Evolutionary conservation across 2,329 filamentous ascomycete species (phyloP).

Genomic region (Ceratocystis cubensis): DNA sequence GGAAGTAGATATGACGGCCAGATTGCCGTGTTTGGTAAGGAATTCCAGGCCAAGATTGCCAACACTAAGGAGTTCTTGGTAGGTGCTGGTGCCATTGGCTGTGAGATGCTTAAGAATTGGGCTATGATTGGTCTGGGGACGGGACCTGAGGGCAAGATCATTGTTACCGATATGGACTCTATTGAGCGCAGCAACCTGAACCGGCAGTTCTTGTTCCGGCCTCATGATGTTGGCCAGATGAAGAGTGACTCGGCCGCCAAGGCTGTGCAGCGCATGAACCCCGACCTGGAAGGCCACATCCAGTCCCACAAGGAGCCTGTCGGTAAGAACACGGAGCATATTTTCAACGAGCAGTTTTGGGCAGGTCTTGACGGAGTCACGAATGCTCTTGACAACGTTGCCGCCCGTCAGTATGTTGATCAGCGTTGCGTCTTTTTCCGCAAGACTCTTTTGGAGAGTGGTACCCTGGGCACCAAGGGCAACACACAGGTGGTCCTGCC

Average conservation of each 20-base stretch:
- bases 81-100: constrained; percentile 91
- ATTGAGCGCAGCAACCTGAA: constrained; percentile 99
- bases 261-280: constrained; percentile 92
- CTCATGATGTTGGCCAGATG: constrained; percentile 84
- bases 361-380: constrained; percentile 75
- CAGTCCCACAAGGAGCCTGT: constrained; percentile 78
- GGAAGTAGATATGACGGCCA: constrained; percentile 90
- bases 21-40: constrained; percentile 86
- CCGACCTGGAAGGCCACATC: constrained; percentile 78
- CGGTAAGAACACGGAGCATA: constrained; percentile 77
- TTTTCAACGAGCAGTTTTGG: constrained; percentile 95
- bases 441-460: constrained; percentile 90
- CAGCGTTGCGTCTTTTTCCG: constrained; percentile 95
- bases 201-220: constrained; percentile 87
- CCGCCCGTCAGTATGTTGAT: constrained; percentile 92
- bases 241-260: constrained; percentile 91
- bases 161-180: constrained; percentile 92
- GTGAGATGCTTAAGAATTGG: constrained; percentile 99
- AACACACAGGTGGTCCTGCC: constrained; percentile 96
- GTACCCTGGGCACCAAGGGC: constrained; percentile 96
- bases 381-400: constrained; percentile 94
- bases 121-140: constrained; percentile 93
- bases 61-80: constrained; percentile 90
- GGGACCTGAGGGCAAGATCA: constrained; percentile 78
- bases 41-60: constrained; percentile 86